Percentiles rank a stretch among this genome's conserved stretches.
Evolutionary conservation across 2,329 filamentous ascomycete species (phyloP).

Genomic region (Cladophialophora psammophila): DNA sequence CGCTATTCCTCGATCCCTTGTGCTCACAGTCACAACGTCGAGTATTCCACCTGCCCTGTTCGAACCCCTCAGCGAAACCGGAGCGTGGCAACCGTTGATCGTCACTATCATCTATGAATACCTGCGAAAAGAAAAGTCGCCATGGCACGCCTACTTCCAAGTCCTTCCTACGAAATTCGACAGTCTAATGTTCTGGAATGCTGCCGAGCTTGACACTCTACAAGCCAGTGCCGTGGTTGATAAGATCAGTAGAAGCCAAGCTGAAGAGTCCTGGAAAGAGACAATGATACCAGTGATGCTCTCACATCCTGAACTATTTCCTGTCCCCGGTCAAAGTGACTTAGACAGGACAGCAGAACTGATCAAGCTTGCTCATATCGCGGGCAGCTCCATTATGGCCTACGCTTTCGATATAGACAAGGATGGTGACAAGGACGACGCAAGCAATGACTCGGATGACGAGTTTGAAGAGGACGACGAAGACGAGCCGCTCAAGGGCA

Average conservation of each 20-base stretch:
- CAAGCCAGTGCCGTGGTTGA: slow-evolving; percentile 77
- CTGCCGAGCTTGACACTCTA: slow-evolving; percentile 72
- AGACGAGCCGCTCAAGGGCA: slow-evolving; percentile 67
- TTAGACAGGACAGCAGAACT: slow-evolving; percentile 48
- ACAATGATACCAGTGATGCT: slow-evolving; percentile 62
- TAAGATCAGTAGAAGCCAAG: slow-evolving; percentile 77
- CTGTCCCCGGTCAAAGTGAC: slow-evolving; percentile 44
- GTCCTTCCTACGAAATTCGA: slow-evolving; percentile 76
- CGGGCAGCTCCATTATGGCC: slow-evolving; percentile 90
- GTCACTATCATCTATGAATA: slow-evolving; percentile 82
- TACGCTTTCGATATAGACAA: slow-evolving; percentile 82
- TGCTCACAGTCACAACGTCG: slow-evolving; percentile 78
- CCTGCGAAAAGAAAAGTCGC: slow-evolving; percentile 65
- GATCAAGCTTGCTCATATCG: slow-evolving; percentile 71
- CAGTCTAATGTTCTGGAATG: slow-evolving; percentile 89
- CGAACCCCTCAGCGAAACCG: slow-evolving; percentile 59
- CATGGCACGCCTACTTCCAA: slow-evolving; percentile 80
- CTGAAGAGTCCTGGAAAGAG: slow-evolving; percentile 72
- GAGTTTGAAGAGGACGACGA: slow-evolving; percentile 43
- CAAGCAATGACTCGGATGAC: slow-evolving; percentile 27
- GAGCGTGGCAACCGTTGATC: slow-evolving; percentile 68
- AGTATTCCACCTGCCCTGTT: slow-evolving; percentile 67
- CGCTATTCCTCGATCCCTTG: slow-evolving; percentile 73
- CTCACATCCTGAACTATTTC: slow-evolving; percentile 53
- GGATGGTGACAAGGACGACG: slow-evolving; percentile 37